Percentiles rank a stretch among this genome's conserved stretches.
Conservation (phyloP, 2,329 filamentous ascomycete genomes). For the Colletotrichum eleusines region DNA sequence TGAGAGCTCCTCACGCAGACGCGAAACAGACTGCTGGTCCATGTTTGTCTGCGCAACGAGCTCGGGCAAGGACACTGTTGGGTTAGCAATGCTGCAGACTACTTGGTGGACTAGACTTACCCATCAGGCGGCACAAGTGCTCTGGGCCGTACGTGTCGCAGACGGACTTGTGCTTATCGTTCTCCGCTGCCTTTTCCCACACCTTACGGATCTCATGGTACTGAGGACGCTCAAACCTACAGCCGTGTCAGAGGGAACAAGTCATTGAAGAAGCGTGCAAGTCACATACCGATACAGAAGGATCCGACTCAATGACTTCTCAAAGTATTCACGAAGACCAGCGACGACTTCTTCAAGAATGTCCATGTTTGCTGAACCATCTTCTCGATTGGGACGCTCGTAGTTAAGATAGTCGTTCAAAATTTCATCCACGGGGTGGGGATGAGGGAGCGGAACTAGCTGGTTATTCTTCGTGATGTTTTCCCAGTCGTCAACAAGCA, state of each 20-base stretch:
- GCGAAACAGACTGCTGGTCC: constrained; percentile 90
- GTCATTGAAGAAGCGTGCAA: neutral
- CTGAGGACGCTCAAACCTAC: constrained; percentile 89
- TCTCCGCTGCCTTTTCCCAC: constrained; percentile 72
- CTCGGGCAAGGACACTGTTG: constrained; percentile 88
- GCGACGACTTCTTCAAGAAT: constrained; percentile 90
- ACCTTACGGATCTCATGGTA: constrained; percentile 82
- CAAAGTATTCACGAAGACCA: constrained; percentile 93
- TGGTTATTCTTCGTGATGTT: constrained; percentile 96
- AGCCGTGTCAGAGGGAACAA: constrained; percentile 1
- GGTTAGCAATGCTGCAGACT: constrained; percentile 26
- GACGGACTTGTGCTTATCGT: constrained; percentile 76
- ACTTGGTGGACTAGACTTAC: constrained; percentile 63
- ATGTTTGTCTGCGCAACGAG: constrained; percentile 98
- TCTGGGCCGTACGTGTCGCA: constrained; percentile 92
- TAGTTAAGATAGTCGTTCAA: constrained; percentile 83
- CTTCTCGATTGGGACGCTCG: constrained; percentile 74
- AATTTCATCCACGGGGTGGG: constrained; percentile 80
- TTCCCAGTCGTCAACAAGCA: constrained; percentile 98
- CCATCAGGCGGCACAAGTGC: constrained; percentile 88
- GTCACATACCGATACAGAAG: constrained; percentile 78
- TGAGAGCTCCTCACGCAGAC: constrained; percentile 87
- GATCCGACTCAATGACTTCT: constrained; percentile 87
- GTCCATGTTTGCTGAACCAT: constrained; percentile 79
- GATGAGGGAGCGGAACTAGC: constrained; percentile 85